These are phyloP conservation scores for Pelargonium cotyledonis DNA, from an alignment of 441 rosid species.

Conservation along the genomic window DNA sequence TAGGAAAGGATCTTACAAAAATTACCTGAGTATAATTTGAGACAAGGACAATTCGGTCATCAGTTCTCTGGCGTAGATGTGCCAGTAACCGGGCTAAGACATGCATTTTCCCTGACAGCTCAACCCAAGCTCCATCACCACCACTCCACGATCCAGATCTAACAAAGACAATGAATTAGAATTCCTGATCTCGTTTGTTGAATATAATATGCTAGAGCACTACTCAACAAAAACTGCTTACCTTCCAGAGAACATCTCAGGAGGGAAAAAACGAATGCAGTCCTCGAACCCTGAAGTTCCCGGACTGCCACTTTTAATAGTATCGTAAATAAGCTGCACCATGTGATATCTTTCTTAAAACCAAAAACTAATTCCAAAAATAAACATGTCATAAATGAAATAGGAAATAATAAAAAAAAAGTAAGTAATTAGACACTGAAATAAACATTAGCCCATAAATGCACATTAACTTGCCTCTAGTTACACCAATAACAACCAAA, in stretches of 20 bases:
- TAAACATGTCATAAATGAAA: constrained; percentile 13
- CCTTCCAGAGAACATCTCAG: constrained; percentile 97
- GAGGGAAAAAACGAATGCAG: constrained; percentile 76
- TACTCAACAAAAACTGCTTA: constrained; percentile 24
- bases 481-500: too few species aligned
- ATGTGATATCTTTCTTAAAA: constrained; percentile 21
- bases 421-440: constrained; percentile 7
- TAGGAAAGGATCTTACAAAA: constrained; percentile 16
- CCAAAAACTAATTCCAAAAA: constrained; percentile 2
- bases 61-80: constrained; percentile 69
- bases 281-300: constrained; percentile 88
- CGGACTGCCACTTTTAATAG: constrained; percentile 62
- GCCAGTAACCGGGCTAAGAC: constrained; percentile 83
- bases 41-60: constrained; percentile 94
- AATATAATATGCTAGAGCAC: constrained; percentile 10
- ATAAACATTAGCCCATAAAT: too few species aligned
- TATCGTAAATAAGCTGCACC: constrained; percentile 88
- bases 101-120: constrained; percentile 97
- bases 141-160: constrained; percentile 97
- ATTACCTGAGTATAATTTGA: constrained; percentile 96
- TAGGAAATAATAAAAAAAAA: constrained; percentile 5
- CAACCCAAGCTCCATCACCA: constrained; percentile 95
- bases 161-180: constrained; percentile 19
- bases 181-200: constrained; percentile 14
- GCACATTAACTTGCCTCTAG: too few species aligned